phyloP scores from a whole-genome alignment of 148 eudicot genomes.

The Rhododendron ferrugineum region DNA sequence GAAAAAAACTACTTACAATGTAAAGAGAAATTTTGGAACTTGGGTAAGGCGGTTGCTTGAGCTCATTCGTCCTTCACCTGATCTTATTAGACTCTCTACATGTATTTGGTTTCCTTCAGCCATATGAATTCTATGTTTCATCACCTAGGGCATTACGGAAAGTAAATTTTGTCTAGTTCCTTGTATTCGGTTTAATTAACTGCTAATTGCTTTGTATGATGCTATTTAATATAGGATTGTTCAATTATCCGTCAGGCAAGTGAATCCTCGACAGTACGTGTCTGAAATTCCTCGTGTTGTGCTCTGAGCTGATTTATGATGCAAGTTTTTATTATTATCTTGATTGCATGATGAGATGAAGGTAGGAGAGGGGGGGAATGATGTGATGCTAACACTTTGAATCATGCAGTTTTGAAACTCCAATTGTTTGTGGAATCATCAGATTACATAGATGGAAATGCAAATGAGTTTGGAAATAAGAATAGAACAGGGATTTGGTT shows the following conservation, averaged over 20 bases:
- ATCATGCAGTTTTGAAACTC: neutral
- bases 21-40: too few species aligned
- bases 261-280: constrained; percentile 87
- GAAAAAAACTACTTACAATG: too few species aligned
- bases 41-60: too few species aligned
- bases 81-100: too few species aligned
- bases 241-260: constrained; percentile 60
- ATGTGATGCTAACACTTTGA: too few species aligned
- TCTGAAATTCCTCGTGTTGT: constrained; percentile 80
- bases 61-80: too few species aligned
- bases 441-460: neutral
- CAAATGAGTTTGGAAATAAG: neutral
- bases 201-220: neutral
- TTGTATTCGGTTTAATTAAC: neutral
- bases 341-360: neutral
- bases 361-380: neutral
- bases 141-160: neutral
- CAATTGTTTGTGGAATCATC: neutral
- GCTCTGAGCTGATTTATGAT: neutral
- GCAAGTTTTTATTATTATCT: neutral
- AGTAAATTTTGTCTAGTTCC: neutral
- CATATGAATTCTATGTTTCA: neutral
- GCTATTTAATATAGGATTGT: too few species aligned
- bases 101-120: too few species aligned
- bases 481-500: too few species aligned